Conservation (phyloP, 805 yeast species). For the Starmerella sirachaensis region DNA sequence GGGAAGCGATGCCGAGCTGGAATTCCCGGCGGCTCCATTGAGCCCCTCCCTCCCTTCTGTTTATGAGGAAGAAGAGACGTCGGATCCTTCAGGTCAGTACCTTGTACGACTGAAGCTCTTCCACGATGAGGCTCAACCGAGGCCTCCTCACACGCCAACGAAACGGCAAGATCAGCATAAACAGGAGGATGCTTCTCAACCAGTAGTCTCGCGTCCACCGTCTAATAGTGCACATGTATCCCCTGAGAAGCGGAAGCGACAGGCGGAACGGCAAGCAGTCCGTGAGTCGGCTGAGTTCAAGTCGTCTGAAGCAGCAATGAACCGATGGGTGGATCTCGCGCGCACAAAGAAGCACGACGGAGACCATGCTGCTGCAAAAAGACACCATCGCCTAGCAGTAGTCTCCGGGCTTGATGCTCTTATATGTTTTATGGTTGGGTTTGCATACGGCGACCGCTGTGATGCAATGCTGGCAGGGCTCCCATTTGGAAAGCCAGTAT, state of each 20-base stretch:
- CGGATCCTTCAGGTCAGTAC: too few species aligned
- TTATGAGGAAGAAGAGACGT: conserved; percentile 19
- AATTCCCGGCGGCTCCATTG: conserved; percentile 27
- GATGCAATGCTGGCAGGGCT: conserved; percentile 21
- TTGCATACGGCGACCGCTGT: conserved; percentile 32
- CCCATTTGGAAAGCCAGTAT: conserved; percentile 1
- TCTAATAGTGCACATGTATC: neutral
- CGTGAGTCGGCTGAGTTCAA: neutral
- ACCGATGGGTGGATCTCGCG: conserved; percentile 31
- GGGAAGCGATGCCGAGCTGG: too few species aligned
- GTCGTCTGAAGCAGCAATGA: conserved; percentile 22
- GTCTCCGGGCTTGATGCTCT: conserved; percentile 32
- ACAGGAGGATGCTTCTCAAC: neutral
- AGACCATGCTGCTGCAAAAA: conserved; percentile 26
- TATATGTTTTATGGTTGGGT: conserved; percentile 30
- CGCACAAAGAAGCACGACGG: conserved; percentile 32
- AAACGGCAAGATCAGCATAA: too few species aligned
- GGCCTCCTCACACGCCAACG: neutral
- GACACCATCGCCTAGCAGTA: conserved; percentile 27
- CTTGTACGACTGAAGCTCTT: too few species aligned
- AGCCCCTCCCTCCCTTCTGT: conserved; percentile 33
- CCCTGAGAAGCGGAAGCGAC: conserved; percentile 1
- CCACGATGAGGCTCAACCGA: too few species aligned
- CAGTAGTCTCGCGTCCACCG: neutral
- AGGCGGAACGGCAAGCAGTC: conserved; percentile 1